phyloP scores from a whole-genome alignment of 169 alveolate genomes.

The Eimeria praecox region DNA sequence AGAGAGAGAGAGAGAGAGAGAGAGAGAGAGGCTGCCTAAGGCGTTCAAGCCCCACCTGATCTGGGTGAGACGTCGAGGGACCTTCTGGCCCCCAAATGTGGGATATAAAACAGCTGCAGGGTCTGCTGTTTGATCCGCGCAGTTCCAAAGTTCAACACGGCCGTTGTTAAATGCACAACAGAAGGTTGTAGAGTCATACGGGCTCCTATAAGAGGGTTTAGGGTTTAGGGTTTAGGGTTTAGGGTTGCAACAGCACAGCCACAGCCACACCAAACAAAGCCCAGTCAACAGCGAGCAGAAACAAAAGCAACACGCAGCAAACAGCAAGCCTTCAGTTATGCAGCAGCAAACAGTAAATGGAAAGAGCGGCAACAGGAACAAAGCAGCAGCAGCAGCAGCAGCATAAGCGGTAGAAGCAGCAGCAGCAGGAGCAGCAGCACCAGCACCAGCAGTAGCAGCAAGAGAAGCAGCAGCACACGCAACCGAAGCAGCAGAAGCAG shows the following conservation, averaged over 20 bases:
- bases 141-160: slow-evolving; percentile 96
- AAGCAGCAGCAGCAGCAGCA: slow-evolving; percentile 5
- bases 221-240: too few relatives aligned
- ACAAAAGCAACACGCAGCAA: neutral
- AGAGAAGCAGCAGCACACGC: neutral
- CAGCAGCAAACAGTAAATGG: slow-evolving; percentile 2
- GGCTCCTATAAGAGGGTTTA: slow-evolving; percentile 92
- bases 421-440: neutral
- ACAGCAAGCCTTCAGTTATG: too few relatives aligned
- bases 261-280: neutral
- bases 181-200: slow-evolving; percentile 90
- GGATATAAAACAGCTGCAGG: slow-evolving; percentile 83
- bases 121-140: slow-evolving; percentile 85
- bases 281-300: neutral
- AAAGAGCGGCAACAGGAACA: neutral
- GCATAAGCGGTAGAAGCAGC: neutral
- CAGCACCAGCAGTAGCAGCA: neutral
- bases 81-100: slow-evolving; percentile 35
- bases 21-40: too few relatives aligned
- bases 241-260: too few relatives aligned
- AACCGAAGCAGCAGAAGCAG: neutral
- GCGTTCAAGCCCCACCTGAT: too few relatives aligned
- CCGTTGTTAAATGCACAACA: slow-evolving; percentile 95
- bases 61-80: slow-evolving; percentile 65
- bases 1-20: too few relatives aligned